Evolutionary conservation across 2,329 filamentous ascomycete genomes (phyloP).

Genomic region (Bipolaris oryzae): DNA sequence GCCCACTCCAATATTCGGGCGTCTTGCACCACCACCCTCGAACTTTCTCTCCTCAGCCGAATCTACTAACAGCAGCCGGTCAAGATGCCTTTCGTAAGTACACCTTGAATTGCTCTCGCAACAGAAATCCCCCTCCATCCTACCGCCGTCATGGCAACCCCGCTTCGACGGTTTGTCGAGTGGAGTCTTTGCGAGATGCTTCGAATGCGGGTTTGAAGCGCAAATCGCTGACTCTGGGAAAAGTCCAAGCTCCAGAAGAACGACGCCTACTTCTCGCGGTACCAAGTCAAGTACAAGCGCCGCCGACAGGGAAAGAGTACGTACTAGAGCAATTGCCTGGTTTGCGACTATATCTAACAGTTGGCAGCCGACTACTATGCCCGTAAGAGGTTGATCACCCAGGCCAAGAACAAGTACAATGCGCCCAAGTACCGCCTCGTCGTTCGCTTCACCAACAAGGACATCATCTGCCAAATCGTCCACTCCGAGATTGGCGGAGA

Average conservation of each 20-base stretch:
- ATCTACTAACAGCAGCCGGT: conserved; percentile 36
- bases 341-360: conserved; percentile 60
- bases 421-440: conserved; percentile 99
- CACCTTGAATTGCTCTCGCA: conserved; percentile 27
- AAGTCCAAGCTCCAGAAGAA: conserved; percentile 97
- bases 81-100: conserved; percentile 59
- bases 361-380: conserved; percentile 93
- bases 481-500: conserved; percentile 95
- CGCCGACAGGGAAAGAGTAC: conserved; percentile 97
- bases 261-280: conserved; percentile 99
- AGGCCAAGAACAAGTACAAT: conserved; percentile 99
- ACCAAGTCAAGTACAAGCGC: conserved; percentile 99
- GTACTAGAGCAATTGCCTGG: conserved; percentile 49
- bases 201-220: conserved; percentile 89
- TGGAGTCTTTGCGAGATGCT: conserved; percentile 80
- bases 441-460: conserved; percentile 98
- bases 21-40: conserved; percentile 14
- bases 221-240: conserved; percentile 98
- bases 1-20: conserved; percentile 18
- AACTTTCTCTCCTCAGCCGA: conserved; percentile 35
- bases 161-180: conserved; percentile 38
- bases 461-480: conserved; percentile 98
- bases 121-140: conserved; percentile 5
- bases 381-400: conserved; percentile 98
- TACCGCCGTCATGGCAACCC: conserved; percentile 31